These are phyloP conservation scores for Aspergillus glaucus DNA, from an alignment of 2,329 filamentous ascomycete species.

Conservation along the genomic window DNA sequence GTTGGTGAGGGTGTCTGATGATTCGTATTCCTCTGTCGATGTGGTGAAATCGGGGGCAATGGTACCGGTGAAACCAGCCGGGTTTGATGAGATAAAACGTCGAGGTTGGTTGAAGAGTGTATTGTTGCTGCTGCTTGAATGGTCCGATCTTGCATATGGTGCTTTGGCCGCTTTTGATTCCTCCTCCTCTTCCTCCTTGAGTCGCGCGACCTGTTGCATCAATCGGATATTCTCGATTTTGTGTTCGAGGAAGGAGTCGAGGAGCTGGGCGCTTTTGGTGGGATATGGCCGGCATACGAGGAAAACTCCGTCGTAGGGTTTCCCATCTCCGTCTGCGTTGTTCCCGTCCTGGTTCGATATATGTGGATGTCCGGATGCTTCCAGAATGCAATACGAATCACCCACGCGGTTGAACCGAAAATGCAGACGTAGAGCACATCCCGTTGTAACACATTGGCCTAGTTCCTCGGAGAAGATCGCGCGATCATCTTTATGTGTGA, in stretches of 20 bases:
- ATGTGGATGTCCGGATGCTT: constrained; percentile 89
- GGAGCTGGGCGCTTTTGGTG: constrained; percentile 73
- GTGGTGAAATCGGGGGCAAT: constrained; percentile 41
- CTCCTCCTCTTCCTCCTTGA: constrained; percentile 78
- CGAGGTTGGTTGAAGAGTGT: neutral
- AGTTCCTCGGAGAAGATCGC: constrained; percentile 79
- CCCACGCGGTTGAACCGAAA: constrained; percentile 76
- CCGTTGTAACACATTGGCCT: constrained; percentile 78
- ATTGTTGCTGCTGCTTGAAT: constrained; percentile 27
- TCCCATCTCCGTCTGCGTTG: constrained; percentile 55
- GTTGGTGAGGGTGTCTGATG: constrained; percentile 26
- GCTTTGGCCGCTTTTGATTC: constrained; percentile 63
- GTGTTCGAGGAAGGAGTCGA: constrained; percentile 92
- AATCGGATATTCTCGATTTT: constrained; percentile 93
- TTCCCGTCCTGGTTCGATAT: constrained; percentile 57
- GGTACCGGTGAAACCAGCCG: neutral
- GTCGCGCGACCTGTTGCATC: constrained; percentile 73
- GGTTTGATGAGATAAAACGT: constrained; percentile 8
- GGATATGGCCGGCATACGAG: constrained; percentile 89
- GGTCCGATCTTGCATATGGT: constrained; percentile 52
- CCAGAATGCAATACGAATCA: constrained; percentile 70
- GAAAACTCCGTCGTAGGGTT: constrained; percentile 80
- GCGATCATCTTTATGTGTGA: constrained; percentile 80
- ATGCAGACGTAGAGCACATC: constrained; percentile 74
- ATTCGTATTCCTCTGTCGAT: constrained; percentile 35